phyloP scores from a whole-genome alignment of 108 stramenopile species.

The Epipyxis sp. region DNA sequence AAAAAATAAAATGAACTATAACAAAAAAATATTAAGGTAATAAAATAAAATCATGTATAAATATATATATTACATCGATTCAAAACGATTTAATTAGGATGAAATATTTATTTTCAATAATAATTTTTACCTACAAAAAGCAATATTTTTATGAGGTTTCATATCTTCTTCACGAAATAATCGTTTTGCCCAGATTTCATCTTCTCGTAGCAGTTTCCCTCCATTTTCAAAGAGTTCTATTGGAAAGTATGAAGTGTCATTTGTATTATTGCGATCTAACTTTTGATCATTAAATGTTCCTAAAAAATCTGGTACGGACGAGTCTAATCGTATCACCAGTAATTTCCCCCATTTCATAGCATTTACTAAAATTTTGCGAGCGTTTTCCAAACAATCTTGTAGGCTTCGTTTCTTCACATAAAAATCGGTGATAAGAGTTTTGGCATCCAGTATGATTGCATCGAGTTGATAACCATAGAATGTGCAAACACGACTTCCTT shows the following conservation, averaged over 20 bases:
- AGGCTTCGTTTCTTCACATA: too few relatives aligned
- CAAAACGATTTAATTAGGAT: too few relatives aligned
- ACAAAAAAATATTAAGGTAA: too few relatives aligned
- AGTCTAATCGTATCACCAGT: neutral
- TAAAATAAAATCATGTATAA: too few relatives aligned
- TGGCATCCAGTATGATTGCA: conserved; percentile 4
- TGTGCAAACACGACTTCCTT: conserved; percentile 6
- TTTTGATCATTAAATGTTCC: neutral
- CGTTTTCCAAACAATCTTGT: neutral
- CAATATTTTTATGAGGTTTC: conserved; percentile 1
- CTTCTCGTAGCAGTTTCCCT: neutral
- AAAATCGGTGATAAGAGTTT: neutral
- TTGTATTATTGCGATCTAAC: neutral
- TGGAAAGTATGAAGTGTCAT: neutral
- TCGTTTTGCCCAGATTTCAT: neutral
- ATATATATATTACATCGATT: too few relatives aligned
- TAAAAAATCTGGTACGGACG: neutral
- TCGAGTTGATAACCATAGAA: conserved; percentile 17
- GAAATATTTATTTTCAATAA: too few relatives aligned
- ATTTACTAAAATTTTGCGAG: neutral
- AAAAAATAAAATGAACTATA: too few relatives aligned
- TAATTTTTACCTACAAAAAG: conserved; percentile 9
- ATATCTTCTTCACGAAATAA: conserved; percentile 11
- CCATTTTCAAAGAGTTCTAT: neutral
- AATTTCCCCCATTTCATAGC: conserved; percentile 4